Percentiles rank a stretch among this genome's conserved stretches.
Evolutionary conservation across 2,329 filamentous ascomycete genomes (phyloP).

Genomic region (Sarocladiaceae sp.): DNA sequence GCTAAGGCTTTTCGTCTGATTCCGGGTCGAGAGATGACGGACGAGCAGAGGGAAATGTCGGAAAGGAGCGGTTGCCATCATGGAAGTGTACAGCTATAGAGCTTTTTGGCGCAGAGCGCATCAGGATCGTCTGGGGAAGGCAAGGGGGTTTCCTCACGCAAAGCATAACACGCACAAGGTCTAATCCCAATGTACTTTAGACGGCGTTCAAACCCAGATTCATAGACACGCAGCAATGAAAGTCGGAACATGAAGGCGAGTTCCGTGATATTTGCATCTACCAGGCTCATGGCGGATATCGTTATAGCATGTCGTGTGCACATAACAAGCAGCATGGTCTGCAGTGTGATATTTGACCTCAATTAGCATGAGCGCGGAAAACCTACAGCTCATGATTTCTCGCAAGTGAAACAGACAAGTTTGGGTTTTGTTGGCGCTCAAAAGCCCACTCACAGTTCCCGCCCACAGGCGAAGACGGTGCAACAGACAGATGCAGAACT

Average conservation of each 20-base stretch:
- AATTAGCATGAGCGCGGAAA: no score
- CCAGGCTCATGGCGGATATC: background rate
- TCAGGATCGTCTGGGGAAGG: background rate
- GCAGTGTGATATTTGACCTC: no score
- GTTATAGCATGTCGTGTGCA: no score
- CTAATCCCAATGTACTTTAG: constrained; percentile 29
- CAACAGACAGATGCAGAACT: no score
- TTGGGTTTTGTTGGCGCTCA: no score
- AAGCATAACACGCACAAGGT: constrained; percentile 29
- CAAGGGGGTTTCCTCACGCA: background rate
- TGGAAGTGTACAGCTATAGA: constrained; percentile 30
- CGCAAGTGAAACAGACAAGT: no score
- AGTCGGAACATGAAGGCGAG: constrained; percentile 10
- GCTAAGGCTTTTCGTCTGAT: constrained; percentile 14
- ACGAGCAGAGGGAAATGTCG: constrained; percentile 2
- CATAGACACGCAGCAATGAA: constrained; percentile 36
- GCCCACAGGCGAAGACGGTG: no score
- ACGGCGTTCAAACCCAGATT: constrained; percentile 26
- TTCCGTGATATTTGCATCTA: background rate
- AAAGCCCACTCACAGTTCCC: no score
- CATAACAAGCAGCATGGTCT: no score
- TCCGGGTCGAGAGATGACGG: constrained; percentile 13
- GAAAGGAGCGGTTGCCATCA: constrained; percentile 16
- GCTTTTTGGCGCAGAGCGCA: constrained; percentile 29
- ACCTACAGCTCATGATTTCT: no score